Evolutionary conservation across 176 grass and related monocot genomes (phyloP), one percentile per base, ranked within the genome.

Genomic region (Avena sativa): DNA sequence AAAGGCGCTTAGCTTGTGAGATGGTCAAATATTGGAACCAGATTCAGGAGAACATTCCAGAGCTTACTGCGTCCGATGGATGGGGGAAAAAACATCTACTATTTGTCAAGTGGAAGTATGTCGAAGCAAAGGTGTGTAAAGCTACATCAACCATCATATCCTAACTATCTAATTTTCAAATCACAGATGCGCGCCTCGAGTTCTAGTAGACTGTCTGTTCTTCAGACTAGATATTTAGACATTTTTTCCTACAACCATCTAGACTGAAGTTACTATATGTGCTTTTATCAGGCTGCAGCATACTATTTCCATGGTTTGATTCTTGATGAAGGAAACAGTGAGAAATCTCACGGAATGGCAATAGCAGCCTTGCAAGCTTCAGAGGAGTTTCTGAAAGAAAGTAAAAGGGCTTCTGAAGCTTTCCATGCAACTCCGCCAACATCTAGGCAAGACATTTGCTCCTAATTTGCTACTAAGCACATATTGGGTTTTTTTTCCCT

Each of bases 261-360:
- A 47, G 53, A 38, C 15, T 88, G 53, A 79, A 4, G 57, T 71
- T 14, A 30, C 43, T 58, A 57, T 59, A 51, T 76, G 87, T 71
- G 23, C 62, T 51, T 74, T 82, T 84, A 9, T 48, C 85, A 99
- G 97, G 94, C 94, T 76, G 97, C 94, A 74, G 97, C 94, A 65
- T 96, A 99, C 77, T 99, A 99, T 87, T 99, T 96, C 86, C 97
- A 99, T 64, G 97, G 97, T 87, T 80, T 94, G 88, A 99, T 99
- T 88, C 97, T 99, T 66, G 94, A 99, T 30, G 97, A 99, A 82
- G 94, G 97, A 86, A 99, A 99, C 77, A 96, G 92, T 2, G 97
- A 99, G 83, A 99, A 99, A 94, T 99, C 94, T 61, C 97, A 94
- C 12, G 90, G 92, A 85, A 94, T 95, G 90, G 92, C 97, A 81